Conservation (phyloP, 78 protist species). For the slime mould (Dictyostelium discoideum) region DNA sequence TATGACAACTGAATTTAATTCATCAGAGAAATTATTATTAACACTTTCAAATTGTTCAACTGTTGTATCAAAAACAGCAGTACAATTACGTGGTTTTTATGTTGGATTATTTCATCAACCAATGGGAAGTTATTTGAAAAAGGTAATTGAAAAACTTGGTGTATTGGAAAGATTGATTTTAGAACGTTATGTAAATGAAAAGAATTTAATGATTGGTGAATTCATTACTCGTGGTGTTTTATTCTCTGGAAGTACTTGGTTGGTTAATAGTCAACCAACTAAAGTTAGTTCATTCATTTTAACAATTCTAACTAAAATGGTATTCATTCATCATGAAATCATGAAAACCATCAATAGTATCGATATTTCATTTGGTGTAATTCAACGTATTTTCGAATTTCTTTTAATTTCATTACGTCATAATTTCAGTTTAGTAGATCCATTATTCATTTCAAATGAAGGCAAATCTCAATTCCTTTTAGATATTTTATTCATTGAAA, state of each 20-base stretch:
- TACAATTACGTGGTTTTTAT: conserved; percentile 47
- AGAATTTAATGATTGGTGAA: conserved; percentile 34
- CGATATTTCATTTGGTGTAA: conserved; percentile 30
- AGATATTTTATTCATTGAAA: conserved; percentile 43
- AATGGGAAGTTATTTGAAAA: conserved; percentile 21
- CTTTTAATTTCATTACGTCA: conserved; percentile 19
- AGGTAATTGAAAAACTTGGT: conserved; percentile 70
- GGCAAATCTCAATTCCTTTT: conserved; percentile 46
- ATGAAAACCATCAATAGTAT: conserved; percentile 59
- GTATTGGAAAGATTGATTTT: conserved; percentile 49
- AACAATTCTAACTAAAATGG: conserved; percentile 43
- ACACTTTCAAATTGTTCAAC: conserved; percentile 65
- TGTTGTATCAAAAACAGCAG: conserved; percentile 51
- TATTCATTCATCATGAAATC: conserved; percentile 61
- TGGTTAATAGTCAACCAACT: background rate
- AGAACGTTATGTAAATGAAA: conserved; percentile 51
- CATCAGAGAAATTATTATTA: conserved; percentile 25
- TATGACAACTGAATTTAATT: background rate
- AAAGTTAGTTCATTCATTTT: conserved; percentile 17
- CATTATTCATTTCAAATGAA: background rate
- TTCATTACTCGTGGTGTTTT: conserved; percentile 29
- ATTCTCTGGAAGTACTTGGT: conserved; percentile 32
- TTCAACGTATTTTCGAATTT: conserved; percentile 24
- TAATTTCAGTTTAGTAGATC: conserved; percentile 6
- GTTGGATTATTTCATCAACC: conserved; percentile 63